Conservation (phyloP, 768 basidiomycete species). For the Cyclocybe aegerita region DNA sequence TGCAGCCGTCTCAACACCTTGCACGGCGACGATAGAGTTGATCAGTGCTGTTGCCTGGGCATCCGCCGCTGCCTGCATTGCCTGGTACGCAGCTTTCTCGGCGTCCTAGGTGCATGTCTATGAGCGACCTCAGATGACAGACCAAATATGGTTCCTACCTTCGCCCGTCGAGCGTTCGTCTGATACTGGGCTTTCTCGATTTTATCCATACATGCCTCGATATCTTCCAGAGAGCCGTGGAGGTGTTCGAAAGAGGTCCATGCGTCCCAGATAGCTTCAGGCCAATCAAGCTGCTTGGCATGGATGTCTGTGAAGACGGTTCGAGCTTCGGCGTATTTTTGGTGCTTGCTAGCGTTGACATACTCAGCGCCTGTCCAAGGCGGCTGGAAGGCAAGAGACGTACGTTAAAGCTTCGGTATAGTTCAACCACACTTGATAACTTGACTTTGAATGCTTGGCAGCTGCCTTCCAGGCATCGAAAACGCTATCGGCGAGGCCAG, state of each 20-base stretch:
- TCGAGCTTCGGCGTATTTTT: slow-evolving; percentile 60
- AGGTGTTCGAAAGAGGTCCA: slow-evolving; percentile 88
- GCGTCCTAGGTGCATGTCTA: slow-evolving; percentile 53
- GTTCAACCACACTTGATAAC: slow-evolving; percentile 72
- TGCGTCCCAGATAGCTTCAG: slow-evolving; percentile 90
- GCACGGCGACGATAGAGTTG: slow-evolving; percentile 17
- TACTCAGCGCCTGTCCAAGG: slow-evolving; percentile 4
- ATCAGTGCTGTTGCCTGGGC: slow-evolving; percentile 36
- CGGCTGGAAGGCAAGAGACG: slow-evolving; percentile 21
- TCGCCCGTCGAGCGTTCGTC: slow-evolving; percentile 61
- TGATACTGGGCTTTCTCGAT: slow-evolving; percentile 65
- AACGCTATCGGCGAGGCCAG: slow-evolving; percentile 52
- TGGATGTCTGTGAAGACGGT: slow-evolving; percentile 65
- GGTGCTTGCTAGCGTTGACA: slow-evolving; percentile 41
- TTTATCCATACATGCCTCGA: slow-evolving; percentile 62
- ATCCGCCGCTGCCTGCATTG: slow-evolving; percentile 44
- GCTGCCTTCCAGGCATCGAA: slow-evolving; percentile 66
- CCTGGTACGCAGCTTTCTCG: slow-evolving; percentile 53
- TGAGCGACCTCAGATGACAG: neutral
- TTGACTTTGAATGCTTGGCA: slow-evolving; percentile 64
- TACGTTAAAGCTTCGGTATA: slow-evolving; percentile 78
- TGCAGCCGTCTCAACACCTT: neutral
- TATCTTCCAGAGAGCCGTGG: slow-evolving; percentile 68
- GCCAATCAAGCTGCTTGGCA: slow-evolving; percentile 85
- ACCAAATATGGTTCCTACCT: slow-evolving; percentile 39